Evolutionary conservation across 108 stramenopile genomes (phyloP), one percentile per base, ranked within the genome.

Genomic region (Cyclotella choctawhatcheeana): DNA sequence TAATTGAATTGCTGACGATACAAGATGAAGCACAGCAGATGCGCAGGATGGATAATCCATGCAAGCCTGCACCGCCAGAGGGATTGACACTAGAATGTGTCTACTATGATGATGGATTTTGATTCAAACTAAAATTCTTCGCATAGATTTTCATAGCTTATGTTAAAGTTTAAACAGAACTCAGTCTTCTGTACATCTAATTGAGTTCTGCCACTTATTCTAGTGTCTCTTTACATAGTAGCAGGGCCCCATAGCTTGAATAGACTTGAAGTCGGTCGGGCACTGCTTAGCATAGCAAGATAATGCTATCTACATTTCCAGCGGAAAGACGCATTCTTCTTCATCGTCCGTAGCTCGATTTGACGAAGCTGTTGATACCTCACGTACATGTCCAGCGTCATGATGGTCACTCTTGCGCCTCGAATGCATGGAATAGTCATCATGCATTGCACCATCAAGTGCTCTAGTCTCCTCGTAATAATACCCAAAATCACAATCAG

Each of bases 1-100:
- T 94, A 35, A 47, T 73, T 2, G 53, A 85, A 13, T 60, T 91
- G 62, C 60, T 94, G 10, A 56, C 82, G 29, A 65, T 58, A 33
- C 55, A 51, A 47, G 44, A 45, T 31, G 64, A 50, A 2, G 55
- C 59, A 25, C 21, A 26, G 26, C 63, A 74, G 62, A 44, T 73
- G n/a, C 35, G 35, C 16, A 80, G 93, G 25, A 64, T 52, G 43
- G 85, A 85, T 61, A 94, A 94, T 75, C 85, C 76, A 3, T 85
- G 82, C 61, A 91, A 90, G 64, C 93, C 93, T 30, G 93, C 93
- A 20, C 90, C 90, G 29, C 86, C 89, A 31, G 83, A 91, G 47
- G 93, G 93, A n/a, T 53, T 94, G 52, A 94, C 93, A 10, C 54
- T 94, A 63, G 93, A 94, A 71, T 86, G 82, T 29, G 93, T 94